A percentile compares a stretch with the other conserved stretches of the same genome.
Conservation (phyloP, 2,329 filamentous ascomycete species). For the Venturia nashicola region DNA sequence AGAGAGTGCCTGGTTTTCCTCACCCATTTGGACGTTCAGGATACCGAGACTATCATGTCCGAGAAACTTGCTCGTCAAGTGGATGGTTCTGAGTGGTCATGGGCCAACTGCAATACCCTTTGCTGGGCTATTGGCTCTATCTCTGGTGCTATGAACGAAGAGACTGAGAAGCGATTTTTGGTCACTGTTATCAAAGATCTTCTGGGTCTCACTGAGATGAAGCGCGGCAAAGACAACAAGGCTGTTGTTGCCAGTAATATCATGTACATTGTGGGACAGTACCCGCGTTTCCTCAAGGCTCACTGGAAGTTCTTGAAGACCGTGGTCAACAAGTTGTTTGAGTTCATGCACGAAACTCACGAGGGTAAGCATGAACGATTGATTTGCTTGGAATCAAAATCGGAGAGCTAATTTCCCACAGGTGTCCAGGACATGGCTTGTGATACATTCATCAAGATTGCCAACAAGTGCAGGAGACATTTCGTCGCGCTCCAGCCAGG, state of each 20-base stretch:
- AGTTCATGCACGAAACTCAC: conserved; percentile 99
- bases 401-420: conserved; percentile 18
- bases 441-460: conserved; percentile 99
- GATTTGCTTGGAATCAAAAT: conserved; percentile 9
- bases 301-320: conserved; percentile 99
- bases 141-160: conserved; percentile 97
- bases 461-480: conserved; percentile 92
- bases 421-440: conserved; percentile 99
- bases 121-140: conserved; percentile 99
- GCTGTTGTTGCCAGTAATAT: conserved; percentile 98
- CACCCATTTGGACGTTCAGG: conserved; percentile 91
- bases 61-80: conserved; percentile 95
- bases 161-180: conserved; percentile 95
- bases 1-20: conserved; percentile 94
- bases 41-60: conserved; percentile 98
- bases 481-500: conserved; percentile 93
- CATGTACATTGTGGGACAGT: conserved; percentile 99
- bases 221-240: conserved; percentile 98
- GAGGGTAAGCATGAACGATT: conserved; percentile 51
- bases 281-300: conserved; percentile 93
- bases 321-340: conserved; percentile 97
- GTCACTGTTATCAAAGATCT: conserved; percentile 99
- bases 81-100: conserved; percentile 93
- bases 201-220: conserved; percentile 94
- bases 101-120: conserved; percentile 98